Base-by-base conservation (phyloP, 495 filamentous ascomycete genomes). In the Clohesyomyces aquaticus region DNA sequence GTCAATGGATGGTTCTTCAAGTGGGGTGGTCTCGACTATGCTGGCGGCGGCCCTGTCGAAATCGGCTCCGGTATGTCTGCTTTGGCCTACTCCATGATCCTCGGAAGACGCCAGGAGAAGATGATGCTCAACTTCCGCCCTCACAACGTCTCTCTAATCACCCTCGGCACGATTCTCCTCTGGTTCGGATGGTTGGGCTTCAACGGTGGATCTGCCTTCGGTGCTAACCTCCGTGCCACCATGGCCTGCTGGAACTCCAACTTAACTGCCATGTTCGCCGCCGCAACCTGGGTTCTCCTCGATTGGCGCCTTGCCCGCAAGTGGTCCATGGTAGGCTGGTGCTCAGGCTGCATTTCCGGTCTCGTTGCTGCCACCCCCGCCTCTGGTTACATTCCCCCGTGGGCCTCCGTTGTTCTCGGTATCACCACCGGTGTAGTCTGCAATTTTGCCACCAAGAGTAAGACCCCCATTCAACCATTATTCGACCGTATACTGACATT, bases 111-210 rank as follows among this genome's bases (percentile, higher is more conserved):
- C 55, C 94, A 97, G 79, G 94, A 98, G 81, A 95, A 92, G 83
- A 97, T 98, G 94, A 96, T 98, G 88, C 83, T 97, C 74, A 91
- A 96, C 85, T 75, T 77, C 75, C 66, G 72, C 54, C 95, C 94
- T 1, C 94, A 98, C 85, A 98, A 98, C 79, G 93, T 98, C 68
- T 97, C 94, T 8, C 82, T 98, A 68, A 98, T 98, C 75, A 90
- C 93, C 9, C 87, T 98, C 68, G 94, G 94, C 49, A 98, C 94
- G 9, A 84, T 95, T 57, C 85, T 98, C 73, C 89, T 98, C 49
- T 98, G 93, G 93, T 96, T 98, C 73, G 94, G 94, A 71, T 98
- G 95, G 94, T 81, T 98, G 63, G 95, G 92, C 42, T 98, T 98
- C 84, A 98, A 98, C 81, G 94, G 94, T 69, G 94, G 94, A 48